Conservation (phyloP, 208 protist genomes). For the Lotmaria passim region DNA sequence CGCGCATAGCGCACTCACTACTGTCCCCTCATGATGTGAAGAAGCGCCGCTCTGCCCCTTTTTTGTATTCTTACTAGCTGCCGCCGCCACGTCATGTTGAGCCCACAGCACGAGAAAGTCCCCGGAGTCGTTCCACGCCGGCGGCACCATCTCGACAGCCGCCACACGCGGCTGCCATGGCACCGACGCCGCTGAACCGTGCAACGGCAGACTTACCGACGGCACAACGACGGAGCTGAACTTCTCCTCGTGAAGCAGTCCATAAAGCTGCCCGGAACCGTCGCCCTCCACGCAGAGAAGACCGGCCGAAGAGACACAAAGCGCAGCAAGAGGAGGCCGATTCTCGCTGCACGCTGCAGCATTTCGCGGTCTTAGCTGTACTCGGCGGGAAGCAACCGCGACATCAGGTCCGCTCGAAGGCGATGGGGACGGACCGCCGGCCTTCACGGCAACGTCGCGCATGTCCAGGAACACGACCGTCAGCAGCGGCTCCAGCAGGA, state of each 20-base stretch:
- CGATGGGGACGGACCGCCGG: too few species aligned
- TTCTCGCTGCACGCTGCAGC: background rate
- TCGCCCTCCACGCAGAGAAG: constrained; percentile 16
- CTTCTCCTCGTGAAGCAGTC: constrained; percentile 27
- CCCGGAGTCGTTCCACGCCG: constrained; percentile 20
- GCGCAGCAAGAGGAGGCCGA: background rate
- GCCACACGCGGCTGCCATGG: background rate
- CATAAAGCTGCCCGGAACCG: constrained; percentile 12
- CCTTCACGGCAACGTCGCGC: constrained; percentile 13
- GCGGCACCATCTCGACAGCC: constrained; percentile 24
- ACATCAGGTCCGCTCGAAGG: background rate
- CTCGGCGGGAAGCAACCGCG: constrained; percentile 4
- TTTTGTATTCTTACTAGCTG: background rate
- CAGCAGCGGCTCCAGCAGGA: constrained; percentile 28
- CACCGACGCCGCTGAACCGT: too few species aligned
- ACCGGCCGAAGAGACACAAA: constrained; percentile 5
- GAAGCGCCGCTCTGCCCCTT: background rate
- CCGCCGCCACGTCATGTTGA: background rate
- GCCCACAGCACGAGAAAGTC: constrained; percentile 26
- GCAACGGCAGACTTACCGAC: constrained; percentile 14
- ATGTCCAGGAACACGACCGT: constrained; percentile 38
- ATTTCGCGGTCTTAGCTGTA: background rate
- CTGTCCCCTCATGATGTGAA: background rate
- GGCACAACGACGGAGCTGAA: constrained; percentile 9
- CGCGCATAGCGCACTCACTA: constrained; percentile 17